Base-by-base conservation (phyloP, 2,329 filamentous ascomycete genomes). In the Penicillium rolfsii region DNA sequence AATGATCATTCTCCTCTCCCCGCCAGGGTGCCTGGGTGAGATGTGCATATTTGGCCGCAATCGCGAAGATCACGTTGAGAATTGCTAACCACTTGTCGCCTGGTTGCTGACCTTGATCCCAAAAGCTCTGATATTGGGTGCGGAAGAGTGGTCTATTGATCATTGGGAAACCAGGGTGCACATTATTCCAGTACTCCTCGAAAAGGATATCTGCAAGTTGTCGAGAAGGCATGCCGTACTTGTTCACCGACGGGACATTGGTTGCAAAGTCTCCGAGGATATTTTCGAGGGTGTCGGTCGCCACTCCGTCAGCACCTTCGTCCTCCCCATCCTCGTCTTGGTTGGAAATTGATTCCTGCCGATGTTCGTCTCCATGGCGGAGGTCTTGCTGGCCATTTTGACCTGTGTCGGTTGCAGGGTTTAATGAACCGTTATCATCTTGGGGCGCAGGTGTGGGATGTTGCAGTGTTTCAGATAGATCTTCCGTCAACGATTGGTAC, bases 81-180 rank as follows among this genome's bases (percentile, higher is more conserved):
- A 53, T 53, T 24, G 50, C 50, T 9, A 41, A 11, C 50, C 50
- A 53, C 12, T 53, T 53, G 35, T 40, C 50, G 4, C 50, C 50
- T 30, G 50, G 50, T 7, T 53, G 50, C 35, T 53, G 50, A 2
- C 50, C 50, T 40, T 53, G 50, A 41, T 53, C 50, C 50, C 50
- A 53, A 14, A 41, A 53, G 3, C 38, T 53, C 14, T 53, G 50
- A 12, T 53, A 53, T 8, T 53, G 50, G 36, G 5, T 2, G 41
- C 50, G 50, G 50, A 53, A 53, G 9, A 53, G 50, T 24, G 50
- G 50, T 41, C 50, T 35, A n/a, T 53, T 53, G 22, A 53, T 53
- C 50, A 53, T 53, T 3, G 50, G 50, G 50, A 53, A 53, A 5
- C 35, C 35, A 28, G 50, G 50, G 36, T 53, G 50, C 50, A 53